A percentile compares a stretch with the other conserved stretches of the same genome.
These are phyloP conservation scores for Claviceps quebecensis DNA, from an alignment of 2,329 filamentous ascomycete species.

Conservation along the genomic window DNA sequence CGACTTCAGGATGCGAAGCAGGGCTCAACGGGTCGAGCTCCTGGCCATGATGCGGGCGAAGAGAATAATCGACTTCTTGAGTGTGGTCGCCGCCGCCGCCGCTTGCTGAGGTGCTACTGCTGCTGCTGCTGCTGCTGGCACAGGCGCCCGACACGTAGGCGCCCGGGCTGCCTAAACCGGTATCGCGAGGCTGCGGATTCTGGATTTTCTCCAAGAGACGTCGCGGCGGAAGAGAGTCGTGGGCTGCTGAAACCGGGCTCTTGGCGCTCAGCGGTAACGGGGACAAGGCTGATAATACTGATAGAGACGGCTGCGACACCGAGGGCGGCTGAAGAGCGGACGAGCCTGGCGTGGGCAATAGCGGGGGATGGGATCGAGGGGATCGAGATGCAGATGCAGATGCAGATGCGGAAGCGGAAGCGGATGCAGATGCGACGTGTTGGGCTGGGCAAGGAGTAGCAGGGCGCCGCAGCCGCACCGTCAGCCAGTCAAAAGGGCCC, in stretches of 20 bases:
- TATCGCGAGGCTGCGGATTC: constrained; percentile 1
- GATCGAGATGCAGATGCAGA: constrained; percentile 4
- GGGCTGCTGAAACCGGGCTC: background rate
- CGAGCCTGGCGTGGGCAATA: constrained; percentile 1
- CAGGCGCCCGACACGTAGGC: constrained; percentile 3
- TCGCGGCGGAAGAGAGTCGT: background rate
- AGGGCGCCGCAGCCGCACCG: background rate
- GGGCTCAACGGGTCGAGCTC: constrained; percentile 15
- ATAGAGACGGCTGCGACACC: background rate
- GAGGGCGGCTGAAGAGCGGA: background rate
- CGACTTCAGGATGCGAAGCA: constrained; percentile 12
- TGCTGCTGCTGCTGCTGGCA: background rate
- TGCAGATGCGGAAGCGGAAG: background rate
- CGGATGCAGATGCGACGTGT: background rate
- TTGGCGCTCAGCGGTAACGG: background rate
- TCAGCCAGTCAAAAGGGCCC: background rate
- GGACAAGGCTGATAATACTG: background rate
- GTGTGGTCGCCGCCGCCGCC: constrained; percentile 11
- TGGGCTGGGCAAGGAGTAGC: background rate
- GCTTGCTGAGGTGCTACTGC: constrained; percentile 4
- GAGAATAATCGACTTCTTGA: constrained; percentile 3
- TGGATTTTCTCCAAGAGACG: background rate
- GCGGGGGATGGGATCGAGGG: constrained; percentile 4
- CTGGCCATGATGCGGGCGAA: constrained; percentile 9
- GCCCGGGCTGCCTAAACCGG: background rate